Percentiles rank a stretch among this genome's conserved stretches.
phyloP scores from a whole-genome alignment of 495 filamentous ascomycete species.

The Cercophora sp. region DNA sequence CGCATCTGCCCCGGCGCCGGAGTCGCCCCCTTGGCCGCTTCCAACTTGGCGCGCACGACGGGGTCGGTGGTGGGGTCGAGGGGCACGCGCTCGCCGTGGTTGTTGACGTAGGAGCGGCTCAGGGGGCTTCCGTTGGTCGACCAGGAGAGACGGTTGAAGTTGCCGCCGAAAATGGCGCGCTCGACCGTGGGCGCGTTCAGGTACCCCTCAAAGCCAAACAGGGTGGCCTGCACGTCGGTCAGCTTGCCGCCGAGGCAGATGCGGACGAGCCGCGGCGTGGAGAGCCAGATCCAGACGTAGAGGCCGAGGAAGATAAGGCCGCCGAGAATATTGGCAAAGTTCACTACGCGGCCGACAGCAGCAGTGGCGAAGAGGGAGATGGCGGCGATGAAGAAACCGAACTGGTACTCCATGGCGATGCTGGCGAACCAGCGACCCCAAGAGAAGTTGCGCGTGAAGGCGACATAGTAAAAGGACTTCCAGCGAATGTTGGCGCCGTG shows the following conservation, averaged over 20 bases:
- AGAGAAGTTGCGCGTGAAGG: background rate
- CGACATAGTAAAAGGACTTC: slow-evolving; percentile 3
- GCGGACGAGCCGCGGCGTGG: slow-evolving; percentile 11
- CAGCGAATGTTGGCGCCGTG: slow-evolving; percentile 22
- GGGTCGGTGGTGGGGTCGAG: background rate
- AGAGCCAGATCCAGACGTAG: too few species aligned
- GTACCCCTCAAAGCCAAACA: slow-evolving; percentile 31
- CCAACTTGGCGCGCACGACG: background rate
- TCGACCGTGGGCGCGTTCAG: slow-evolving; percentile 22
- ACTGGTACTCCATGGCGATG: slow-evolving; percentile 4
- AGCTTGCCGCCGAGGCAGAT: slow-evolving; percentile 15
- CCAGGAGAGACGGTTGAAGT: slow-evolving; percentile 11
- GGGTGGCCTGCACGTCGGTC: slow-evolving; percentile 9
- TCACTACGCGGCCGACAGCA: background rate
- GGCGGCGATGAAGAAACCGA: slow-evolving; percentile 6
- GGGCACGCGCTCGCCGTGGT: background rate
- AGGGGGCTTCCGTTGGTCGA: slow-evolving; percentile 8
- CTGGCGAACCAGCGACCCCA: slow-evolving; percentile 9
- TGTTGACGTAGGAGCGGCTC: slow-evolving; percentile 5
- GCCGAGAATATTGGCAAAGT: background rate
- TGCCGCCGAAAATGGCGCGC: slow-evolving; percentile 21
- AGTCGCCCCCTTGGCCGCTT: slow-evolving; percentile 5
- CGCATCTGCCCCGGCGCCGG: slow-evolving; percentile 13
- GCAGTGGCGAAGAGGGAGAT: slow-evolving; percentile 1
- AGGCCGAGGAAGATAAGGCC: slow-evolving; percentile 12